phyloP scores from a whole-genome alignment of 2,329 filamentous ascomycete species.

The Coleophoma cylindrospora region DNA sequence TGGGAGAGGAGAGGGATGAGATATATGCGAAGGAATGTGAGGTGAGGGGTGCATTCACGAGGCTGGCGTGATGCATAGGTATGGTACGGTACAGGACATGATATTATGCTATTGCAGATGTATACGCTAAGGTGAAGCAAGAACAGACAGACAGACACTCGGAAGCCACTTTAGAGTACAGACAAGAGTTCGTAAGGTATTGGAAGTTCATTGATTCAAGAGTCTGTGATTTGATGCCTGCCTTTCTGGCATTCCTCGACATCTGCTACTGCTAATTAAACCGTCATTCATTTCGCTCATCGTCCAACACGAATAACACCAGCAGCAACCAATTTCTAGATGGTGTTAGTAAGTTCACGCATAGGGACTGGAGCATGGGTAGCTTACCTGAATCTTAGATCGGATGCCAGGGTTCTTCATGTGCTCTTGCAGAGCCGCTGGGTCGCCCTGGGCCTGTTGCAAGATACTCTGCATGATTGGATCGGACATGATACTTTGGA shows the following conservation, averaged over 20 bases:
- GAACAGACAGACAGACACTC: too few relatives aligned
- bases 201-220: too few relatives aligned
- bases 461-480: conserved; percentile 97
- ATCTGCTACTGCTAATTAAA: neutral
- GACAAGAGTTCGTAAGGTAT: too few relatives aligned
- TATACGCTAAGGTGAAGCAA: too few relatives aligned
- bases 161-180: too few relatives aligned
- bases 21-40: neutral
- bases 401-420: conserved; percentile 88
- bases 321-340: conserved; percentile 69
- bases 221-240: conserved; percentile 2
- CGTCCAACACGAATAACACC: conserved; percentile 79
- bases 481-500: conserved; percentile 87
- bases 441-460: conserved; percentile 92
- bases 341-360: neutral
- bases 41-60: too few relatives aligned
- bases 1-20: neutral
- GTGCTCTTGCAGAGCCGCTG: conserved; percentile 89
- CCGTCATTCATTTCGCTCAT: conserved; percentile 10
- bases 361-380: too few relatives aligned
- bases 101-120: too few relatives aligned
- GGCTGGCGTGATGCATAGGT: too few relatives aligned
- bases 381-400: conserved; percentile 68
- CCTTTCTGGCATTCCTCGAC: conserved; percentile 6
- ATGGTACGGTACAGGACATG: too few relatives aligned